A percentile compares a stretch with the other conserved stretches of the same genome.
Conservation (phyloP, 2,329 filamentous ascomycete genomes). For the Colletotrichum sp. region DNA sequence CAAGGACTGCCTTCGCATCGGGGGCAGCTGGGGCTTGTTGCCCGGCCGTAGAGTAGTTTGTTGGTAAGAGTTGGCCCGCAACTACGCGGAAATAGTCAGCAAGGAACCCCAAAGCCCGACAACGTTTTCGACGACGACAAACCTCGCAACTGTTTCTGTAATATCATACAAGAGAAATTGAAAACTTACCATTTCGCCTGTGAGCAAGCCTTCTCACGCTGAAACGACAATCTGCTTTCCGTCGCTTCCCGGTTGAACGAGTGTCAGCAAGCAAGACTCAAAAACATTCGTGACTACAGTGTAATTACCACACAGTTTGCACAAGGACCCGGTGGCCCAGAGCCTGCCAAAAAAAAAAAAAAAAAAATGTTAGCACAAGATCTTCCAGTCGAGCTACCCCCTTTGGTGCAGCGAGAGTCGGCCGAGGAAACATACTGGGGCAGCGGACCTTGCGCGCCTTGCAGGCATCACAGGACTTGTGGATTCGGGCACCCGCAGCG, state of each 20-base stretch:
- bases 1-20: constrained; percentile 5
- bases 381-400: neutral
- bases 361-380: neutral
- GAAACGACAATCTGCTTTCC: constrained; percentile 25
- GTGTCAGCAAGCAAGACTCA: neutral
- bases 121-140: neutral
- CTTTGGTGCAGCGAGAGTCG: neutral
- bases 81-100: neutral
- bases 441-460: constrained; percentile 46
- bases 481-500: neutral
- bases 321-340: constrained; percentile 28
- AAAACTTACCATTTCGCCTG: constrained; percentile 25
- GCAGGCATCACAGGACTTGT: constrained; percentile 42
- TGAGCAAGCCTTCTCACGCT: constrained; percentile 27
- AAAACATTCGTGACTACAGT: neutral
- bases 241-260: neutral
- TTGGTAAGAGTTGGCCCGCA: constrained; percentile 12
- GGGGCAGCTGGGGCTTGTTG: neutral
- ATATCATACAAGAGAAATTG: too few relatives aligned
- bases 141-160: too few relatives aligned
- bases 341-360: neutral
- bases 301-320: constrained; percentile 30
- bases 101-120: rapidly evolving
- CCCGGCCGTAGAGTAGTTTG: neutral
- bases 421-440: constrained; percentile 30